Evolutionary conservation across 768 basidiomycete species (phyloP), one percentile per base, ranked within the genome.

Genomic region (Xerocomus brunneocitrinus): DNA sequence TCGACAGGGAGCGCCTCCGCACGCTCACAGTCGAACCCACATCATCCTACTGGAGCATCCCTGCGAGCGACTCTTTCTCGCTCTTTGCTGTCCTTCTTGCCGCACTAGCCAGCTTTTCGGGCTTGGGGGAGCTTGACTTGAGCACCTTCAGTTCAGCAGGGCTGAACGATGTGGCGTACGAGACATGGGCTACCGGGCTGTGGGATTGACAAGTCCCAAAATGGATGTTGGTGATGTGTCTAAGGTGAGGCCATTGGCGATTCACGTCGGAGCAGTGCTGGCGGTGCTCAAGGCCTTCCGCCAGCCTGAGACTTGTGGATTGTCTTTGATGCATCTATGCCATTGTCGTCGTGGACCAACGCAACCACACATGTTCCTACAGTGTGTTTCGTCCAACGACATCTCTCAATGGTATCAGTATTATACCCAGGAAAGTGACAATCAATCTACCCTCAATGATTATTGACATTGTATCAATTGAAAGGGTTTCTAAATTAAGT

Each of bases 41-140:
- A 2, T 67, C 63, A 12, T 65, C 66, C 2, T 67, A 67, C 38
- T 67, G 65, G 63, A 59, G 55, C n/a, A 55, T 58, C 2, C 59
- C 61, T 0, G 52, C 60, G 3, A 60, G 56, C 50, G 63, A 67
- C 28, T 53, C 63, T 5, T 65, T 65, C 47, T 39, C 42, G 1
- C 65, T 67, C 31, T 56, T 59, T 0, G 9, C 56, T 2, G 12
- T 54, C 12, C 19, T 65, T 19, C 31, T 67, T 0, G 32, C 51
- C 4, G 54, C 63, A 7, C 35, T 67, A 9, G 30, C 55, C 1
- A 48, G 39, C 1, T 67, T 67, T 43, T 40, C 56, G 0, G 55
- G 40, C 1, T 19, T 67, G 25, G 49, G 43, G 8, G 58, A 49
- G 28, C 30, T 67, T 19, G 58, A 67, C 31, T 22, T 67, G 38